A percentile compares a stretch with the other conserved stretches of the same genome.
These are phyloP conservation scores for Lepiota brunneoincarnata DNA, from an alignment of 768 basidiomycete genomes.

Conservation along the genomic window DNA sequence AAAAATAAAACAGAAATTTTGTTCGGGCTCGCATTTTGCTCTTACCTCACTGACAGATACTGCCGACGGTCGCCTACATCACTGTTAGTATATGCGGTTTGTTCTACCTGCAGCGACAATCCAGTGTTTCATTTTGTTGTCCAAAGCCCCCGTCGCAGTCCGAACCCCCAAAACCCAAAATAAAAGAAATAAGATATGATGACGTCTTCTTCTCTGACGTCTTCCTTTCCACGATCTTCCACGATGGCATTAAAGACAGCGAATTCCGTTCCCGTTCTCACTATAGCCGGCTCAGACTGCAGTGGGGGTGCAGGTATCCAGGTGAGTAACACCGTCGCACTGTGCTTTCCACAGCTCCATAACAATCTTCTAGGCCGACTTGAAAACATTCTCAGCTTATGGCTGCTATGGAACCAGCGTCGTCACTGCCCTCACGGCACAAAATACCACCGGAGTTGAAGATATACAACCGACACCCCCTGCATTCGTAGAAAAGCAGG, in stretches of 20 bases:
- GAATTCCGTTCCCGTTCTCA: conserved; percentile 39
- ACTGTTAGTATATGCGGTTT: too few species aligned
- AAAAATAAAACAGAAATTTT: too few species aligned
- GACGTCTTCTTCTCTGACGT: neutral
- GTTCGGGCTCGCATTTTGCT: too few species aligned
- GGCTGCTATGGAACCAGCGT: conserved; percentile 80
- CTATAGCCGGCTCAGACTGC: conserved; percentile 80
- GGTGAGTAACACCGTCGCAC: conserved; percentile 32
- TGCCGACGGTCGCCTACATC: too few species aligned
- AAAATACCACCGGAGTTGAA: conserved; percentile 85
- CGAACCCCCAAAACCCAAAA: neutral
- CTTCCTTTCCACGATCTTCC: neutral
- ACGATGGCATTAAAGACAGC: neutral
- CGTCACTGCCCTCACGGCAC: conserved; percentile 84
- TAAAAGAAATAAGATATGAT: neutral
- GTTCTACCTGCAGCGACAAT: too few species aligned
- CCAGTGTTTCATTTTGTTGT: too few species aligned
- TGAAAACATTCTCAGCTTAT: conserved; percentile 80
- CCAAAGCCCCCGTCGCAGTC: neutral
- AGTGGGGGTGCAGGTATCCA: conserved; percentile 91
- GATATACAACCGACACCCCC: conserved; percentile 67
- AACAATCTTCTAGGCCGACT: conserved; percentile 60
- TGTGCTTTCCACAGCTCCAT: neutral
- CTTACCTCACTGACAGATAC: too few species aligned
- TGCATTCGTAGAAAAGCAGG: conserved; percentile 75